phyloP scores from a whole-genome alignment of 257 asterid species.

The Fraxinus pennsylvanica region DNA sequence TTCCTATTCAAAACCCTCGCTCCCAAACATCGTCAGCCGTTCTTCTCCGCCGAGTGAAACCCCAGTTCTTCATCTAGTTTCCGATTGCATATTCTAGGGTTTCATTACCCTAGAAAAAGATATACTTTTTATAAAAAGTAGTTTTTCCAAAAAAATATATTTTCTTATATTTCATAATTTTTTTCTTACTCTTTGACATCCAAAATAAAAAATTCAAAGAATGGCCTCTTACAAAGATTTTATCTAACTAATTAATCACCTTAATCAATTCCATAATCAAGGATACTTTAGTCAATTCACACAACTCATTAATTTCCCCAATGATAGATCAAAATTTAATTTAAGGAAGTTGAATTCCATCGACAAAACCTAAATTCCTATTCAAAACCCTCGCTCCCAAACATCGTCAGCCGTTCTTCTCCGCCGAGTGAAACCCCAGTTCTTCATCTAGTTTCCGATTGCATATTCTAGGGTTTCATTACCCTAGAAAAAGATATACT shows the following conservation, averaged over 20 bases:
- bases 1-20: slow-evolving; percentile 58
- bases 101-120: background rate
- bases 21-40: slow-evolving; percentile 55
- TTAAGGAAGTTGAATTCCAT: background rate
- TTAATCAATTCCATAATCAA: background rate
- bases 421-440: slow-evolving; percentile 25
- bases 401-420: slow-evolving; percentile 55
- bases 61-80: background rate
- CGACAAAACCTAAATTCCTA: slow-evolving; percentile 17
- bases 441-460: background rate
- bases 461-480: slow-evolving; percentile 24
- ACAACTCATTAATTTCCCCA: background rate
- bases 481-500: background rate
- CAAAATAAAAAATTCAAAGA: too few species aligned
- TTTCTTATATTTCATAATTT: too few species aligned
- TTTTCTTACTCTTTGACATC: too few species aligned
- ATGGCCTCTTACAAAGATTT: too few species aligned
- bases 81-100: slow-evolving; percentile 24
- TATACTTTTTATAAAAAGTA: background rate
- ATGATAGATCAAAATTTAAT: background rate
- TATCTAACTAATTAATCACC: background rate
- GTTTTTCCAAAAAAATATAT: too few species aligned
- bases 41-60: slow-evolving; percentile 31
- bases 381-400: slow-evolving; percentile 63
- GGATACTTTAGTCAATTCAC: background rate